A percentile compares a stretch with the other conserved stretches of the same genome.
phyloP scores from a whole-genome alignment of 2,329 filamentous ascomycete species.

The Tolypocladium capitatum region DNA sequence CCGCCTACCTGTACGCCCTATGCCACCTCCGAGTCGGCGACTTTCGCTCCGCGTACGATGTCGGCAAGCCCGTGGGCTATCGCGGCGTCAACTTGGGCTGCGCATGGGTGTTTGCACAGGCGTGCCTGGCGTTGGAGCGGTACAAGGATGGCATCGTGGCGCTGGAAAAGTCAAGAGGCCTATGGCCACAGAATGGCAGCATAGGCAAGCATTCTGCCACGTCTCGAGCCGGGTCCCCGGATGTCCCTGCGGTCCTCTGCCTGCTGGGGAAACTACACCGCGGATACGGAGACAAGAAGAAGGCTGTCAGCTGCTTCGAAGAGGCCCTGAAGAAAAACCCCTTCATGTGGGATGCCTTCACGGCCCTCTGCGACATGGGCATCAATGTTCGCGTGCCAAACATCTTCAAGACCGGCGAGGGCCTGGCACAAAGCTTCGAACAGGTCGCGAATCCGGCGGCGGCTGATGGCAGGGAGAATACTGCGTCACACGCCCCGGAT shows the following conservation, averaged over 20 bases:
- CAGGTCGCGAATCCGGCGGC: conserved; percentile 12
- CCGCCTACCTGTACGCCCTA: conserved; percentile 68
- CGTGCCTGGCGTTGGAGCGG: conserved; percentile 66
- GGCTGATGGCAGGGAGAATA: conserved; percentile 23
- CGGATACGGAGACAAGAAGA: conserved; percentile 68
- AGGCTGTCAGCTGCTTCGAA: conserved; percentile 76
- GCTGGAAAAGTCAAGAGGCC: conserved; percentile 65
- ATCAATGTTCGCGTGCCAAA: conserved; percentile 70
- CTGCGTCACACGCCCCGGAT: conserved; percentile 22
- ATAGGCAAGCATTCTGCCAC: conserved; percentile 76
- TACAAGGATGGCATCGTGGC: conserved; percentile 71
- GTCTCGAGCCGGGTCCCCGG: conserved; percentile 60
- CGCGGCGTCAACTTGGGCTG: conserved; percentile 72
- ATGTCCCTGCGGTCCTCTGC: conserved; percentile 72
- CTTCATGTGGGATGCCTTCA: conserved; percentile 97
- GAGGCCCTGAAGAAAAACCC: conserved; percentile 82
- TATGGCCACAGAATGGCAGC: conserved; percentile 63
- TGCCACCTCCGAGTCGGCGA: conserved; percentile 77
- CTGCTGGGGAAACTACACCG: conserved; percentile 79
- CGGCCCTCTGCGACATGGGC: conserved; percentile 75
- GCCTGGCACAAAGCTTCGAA: conserved; percentile 34
- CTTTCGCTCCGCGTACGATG: conserved; percentile 73
- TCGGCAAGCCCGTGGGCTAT: conserved; percentile 56
- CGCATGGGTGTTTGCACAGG: conserved; percentile 81
- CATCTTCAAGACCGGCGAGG: conserved; percentile 64